Conservation (phyloP, 2,329 filamentous ascomycete genomes). For the Beauveria sp. region DNA sequence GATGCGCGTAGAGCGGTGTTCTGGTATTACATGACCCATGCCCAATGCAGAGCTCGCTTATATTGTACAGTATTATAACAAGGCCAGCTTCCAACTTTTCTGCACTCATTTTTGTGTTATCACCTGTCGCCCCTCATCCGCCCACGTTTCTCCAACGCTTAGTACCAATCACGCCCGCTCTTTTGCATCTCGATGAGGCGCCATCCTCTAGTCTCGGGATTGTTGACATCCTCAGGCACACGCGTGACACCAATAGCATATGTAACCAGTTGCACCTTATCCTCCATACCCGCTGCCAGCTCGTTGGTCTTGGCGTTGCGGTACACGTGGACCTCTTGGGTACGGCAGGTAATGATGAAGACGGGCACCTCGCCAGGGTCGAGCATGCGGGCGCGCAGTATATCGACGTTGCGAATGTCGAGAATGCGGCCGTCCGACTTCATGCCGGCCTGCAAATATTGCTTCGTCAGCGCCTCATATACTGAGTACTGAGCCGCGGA, state of each 20-base stretch:
- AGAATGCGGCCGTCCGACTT: constrained; percentile 93
- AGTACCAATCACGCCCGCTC: constrained; percentile 81
- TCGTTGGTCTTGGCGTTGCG: constrained; percentile 82
- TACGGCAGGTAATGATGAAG: constrained; percentile 93
- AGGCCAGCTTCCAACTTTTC: background rate
- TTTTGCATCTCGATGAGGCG: constrained; percentile 98
- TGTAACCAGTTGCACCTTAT: constrained; percentile 95
- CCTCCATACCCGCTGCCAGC: constrained; percentile 94
- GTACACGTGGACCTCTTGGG: constrained; percentile 97
- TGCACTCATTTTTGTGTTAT: background rate
- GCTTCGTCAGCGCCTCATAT: constrained; percentile 92
- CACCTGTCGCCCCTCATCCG: background rate
- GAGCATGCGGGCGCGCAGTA: constrained; percentile 69
- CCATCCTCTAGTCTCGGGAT: constrained; percentile 95
- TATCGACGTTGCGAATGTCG: constrained; percentile 91
- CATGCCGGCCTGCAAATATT: constrained; percentile 88
- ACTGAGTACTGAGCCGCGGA: constrained; percentile 94
- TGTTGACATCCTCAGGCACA: constrained; percentile 90
- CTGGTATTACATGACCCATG: constrained; percentile 7
- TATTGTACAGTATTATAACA: constrained; percentile 11
- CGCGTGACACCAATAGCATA: constrained; percentile 96
- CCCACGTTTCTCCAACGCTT: constrained; percentile 11
- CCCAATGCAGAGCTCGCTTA: constrained; percentile 3
- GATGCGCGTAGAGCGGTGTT: constrained; percentile 10
- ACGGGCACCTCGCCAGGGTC: constrained; percentile 86